These are phyloP conservation scores for Brettanomyces custersianus DNA, from an alignment of 805 yeast species.

Conservation along the genomic window DNA sequence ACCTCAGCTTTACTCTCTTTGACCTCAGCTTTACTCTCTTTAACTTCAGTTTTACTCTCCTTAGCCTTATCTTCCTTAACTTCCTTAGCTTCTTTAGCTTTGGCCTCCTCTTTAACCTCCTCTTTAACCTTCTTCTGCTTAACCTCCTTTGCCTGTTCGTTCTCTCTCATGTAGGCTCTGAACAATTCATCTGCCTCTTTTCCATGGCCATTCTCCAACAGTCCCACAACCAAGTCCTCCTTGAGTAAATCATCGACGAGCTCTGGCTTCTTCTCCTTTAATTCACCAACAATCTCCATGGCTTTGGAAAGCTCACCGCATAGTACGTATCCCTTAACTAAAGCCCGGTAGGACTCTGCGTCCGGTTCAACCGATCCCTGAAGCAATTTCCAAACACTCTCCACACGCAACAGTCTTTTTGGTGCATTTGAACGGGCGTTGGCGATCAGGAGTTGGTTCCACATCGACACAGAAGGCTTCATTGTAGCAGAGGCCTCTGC, in stretches of 20 bases:
- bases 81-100: no score
- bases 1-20: constrained; percentile 17
- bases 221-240: constrained; percentile 37
- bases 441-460: constrained; percentile 47
- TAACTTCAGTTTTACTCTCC: constrained; percentile 12
- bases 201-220: constrained; percentile 30
- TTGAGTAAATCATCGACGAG: constrained; percentile 31
- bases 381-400: constrained; percentile 25
- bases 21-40: constrained; percentile 14
- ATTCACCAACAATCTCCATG: constrained; percentile 25
- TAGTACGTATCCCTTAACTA: constrained; percentile 39
- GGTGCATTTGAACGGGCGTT: constrained; percentile 19
- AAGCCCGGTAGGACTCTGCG: constrained; percentile 37
- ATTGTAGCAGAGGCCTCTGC: constrained; percentile 17
- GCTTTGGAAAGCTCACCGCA: constrained; percentile 34
- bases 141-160: constrained; percentile 1
- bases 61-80: constrained; percentile 17
- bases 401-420: constrained; percentile 28
- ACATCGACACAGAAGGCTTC: constrained; percentile 30
- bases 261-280: constrained; percentile 24
- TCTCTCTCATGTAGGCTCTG: constrained; percentile 18
- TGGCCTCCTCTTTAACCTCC: constrained; percentile 13
- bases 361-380: constrained; percentile 29
- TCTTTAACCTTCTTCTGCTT: neutral
- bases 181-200: constrained; percentile 30